phyloP scores from a whole-genome alignment of 495 filamentous ascomycete species.

The Bacidia rubella region DNA sequence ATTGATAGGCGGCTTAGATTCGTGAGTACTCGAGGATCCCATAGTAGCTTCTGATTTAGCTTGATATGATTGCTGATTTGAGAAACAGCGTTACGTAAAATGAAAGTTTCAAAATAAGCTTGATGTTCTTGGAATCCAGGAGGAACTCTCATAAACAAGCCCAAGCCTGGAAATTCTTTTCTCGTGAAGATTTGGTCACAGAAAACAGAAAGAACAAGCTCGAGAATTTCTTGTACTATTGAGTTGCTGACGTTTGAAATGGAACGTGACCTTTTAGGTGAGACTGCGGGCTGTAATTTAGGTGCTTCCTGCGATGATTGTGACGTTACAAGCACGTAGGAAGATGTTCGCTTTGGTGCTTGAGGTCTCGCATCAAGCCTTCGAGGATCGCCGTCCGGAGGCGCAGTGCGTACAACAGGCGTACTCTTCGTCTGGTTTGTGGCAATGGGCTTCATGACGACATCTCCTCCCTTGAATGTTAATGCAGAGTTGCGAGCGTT shows the following conservation, averaged over 20 bases:
- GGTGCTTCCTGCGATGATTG: constrained; percentile 46
- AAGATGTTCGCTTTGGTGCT: constrained; percentile 61
- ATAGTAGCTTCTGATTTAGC: constrained; percentile 55
- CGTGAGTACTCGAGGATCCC: constrained; percentile 68
- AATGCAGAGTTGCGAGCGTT: constrained; percentile 63
- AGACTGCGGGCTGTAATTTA: constrained; percentile 47
- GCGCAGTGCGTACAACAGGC: constrained; percentile 60
- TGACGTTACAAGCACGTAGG: constrained; percentile 75
- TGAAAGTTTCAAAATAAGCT: constrained; percentile 84
- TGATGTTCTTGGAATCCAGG: constrained; percentile 88
- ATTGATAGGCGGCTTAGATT: constrained; percentile 69
- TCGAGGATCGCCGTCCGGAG: constrained; percentile 36
- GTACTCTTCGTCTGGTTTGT: constrained; percentile 34
- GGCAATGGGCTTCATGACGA: constrained; percentile 63
- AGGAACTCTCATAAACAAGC: constrained; percentile 76
- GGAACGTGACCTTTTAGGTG: constrained; percentile 30
- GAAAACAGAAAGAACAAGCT: constrained; percentile 65
- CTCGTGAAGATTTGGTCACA: constrained; percentile 65
- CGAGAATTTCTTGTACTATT: constrained; percentile 60
- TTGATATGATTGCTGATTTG: constrained; percentile 55
- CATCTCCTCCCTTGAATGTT: constrained; percentile 74
- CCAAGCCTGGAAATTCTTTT: constrained; percentile 85
- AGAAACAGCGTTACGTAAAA: constrained; percentile 61
- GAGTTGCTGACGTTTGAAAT: constrained; percentile 46
- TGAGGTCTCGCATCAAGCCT: constrained; percentile 34